phyloP scores from a whole-genome alignment of 805 yeast species.

The Metschnikowia borealis region DNA sequence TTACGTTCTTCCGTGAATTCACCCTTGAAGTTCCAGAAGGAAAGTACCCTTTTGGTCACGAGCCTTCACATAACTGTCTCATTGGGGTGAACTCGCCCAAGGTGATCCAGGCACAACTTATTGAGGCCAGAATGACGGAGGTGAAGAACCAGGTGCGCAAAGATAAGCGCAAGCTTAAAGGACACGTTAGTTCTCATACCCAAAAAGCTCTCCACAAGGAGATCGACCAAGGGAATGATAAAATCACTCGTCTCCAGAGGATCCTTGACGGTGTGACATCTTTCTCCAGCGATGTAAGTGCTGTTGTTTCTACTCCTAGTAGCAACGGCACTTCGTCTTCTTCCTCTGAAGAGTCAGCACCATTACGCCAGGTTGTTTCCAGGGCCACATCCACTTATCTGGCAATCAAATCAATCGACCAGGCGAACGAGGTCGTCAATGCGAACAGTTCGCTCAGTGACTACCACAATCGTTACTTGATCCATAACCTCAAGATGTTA shows the following conservation, averaged over 20 bases:
- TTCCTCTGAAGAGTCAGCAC: constrained; percentile 1
- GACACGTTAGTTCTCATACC: background rate
- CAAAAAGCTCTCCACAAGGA: background rate
- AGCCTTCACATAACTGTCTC: constrained; percentile 62
- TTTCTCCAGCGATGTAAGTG: background rate
- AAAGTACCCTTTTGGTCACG: constrained; percentile 57
- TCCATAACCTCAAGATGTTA: constrained; percentile 68
- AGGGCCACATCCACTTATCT: constrained; percentile 25
- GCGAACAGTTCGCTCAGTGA: constrained; percentile 24
- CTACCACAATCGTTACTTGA: constrained; percentile 65
- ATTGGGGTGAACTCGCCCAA: constrained; percentile 53
- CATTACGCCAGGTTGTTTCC: constrained; percentile 2
- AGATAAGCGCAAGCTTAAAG: constrained; percentile 11
- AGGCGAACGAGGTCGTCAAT: constrained; percentile 22
- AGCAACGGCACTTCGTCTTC: constrained; percentile 1
- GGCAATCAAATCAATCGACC: constrained; percentile 24
- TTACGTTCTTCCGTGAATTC: constrained; percentile 58
- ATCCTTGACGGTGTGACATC: constrained; percentile 21
- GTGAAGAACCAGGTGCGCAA: constrained; percentile 15
- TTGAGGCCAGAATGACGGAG: constrained; percentile 21
- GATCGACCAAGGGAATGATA: constrained; percentile 13
- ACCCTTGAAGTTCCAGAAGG: constrained; percentile 38
- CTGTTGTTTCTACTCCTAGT: background rate
- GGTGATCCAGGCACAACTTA: constrained; percentile 46
- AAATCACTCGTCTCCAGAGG: constrained; percentile 22